These are phyloP conservation scores for Penicillium egyptiacum DNA, from an alignment of 495 filamentous ascomycete species.

Conservation along the genomic window DNA sequence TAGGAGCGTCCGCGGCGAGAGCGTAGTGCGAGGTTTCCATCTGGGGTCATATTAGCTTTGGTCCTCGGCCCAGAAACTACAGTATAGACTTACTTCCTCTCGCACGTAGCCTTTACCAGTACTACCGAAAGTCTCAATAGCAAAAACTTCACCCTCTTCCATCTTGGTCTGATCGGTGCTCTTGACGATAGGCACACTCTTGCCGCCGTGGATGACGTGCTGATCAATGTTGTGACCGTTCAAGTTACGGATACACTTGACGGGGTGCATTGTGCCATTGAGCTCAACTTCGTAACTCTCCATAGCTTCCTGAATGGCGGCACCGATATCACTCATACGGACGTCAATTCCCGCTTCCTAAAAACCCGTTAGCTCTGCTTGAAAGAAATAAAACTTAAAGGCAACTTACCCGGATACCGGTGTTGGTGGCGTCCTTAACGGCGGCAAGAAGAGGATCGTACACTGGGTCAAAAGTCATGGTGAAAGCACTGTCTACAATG, in stretches of 20 bases:
- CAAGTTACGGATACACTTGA: constrained; percentile 84
- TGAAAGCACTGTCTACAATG: constrained; percentile 93
- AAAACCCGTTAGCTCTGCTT: constrained; percentile 23
- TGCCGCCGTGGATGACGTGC: constrained; percentile 84
- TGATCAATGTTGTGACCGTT: constrained; percentile 87
- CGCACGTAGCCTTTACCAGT: constrained; percentile 83
- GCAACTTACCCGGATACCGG: constrained; percentile 61
- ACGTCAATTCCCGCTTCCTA: constrained; percentile 63
- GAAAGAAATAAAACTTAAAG: neutral
- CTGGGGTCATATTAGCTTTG: constrained; percentile 31
- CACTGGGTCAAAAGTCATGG: constrained; percentile 78
- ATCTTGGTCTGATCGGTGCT: constrained; percentile 77
- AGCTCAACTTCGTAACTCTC: constrained; percentile 66
- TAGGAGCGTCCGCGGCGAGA: constrained; percentile 60
- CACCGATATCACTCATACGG: constrained; percentile 60
- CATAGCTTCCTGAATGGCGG: constrained; percentile 66
- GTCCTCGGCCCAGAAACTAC: neutral
- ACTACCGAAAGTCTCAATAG: constrained; percentile 92
- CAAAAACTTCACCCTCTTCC: constrained; percentile 92
- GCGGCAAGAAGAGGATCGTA: constrained; percentile 82
- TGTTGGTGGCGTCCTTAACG: constrained; percentile 84
- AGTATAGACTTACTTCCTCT: constrained; percentile 61
- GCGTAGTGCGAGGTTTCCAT: constrained; percentile 78
- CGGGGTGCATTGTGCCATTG: constrained; percentile 70
- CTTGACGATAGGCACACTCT: constrained; percentile 90